Evolutionary conservation across 208 protist species (phyloP).

Genomic region (Leishmania mexicana): DNA sequence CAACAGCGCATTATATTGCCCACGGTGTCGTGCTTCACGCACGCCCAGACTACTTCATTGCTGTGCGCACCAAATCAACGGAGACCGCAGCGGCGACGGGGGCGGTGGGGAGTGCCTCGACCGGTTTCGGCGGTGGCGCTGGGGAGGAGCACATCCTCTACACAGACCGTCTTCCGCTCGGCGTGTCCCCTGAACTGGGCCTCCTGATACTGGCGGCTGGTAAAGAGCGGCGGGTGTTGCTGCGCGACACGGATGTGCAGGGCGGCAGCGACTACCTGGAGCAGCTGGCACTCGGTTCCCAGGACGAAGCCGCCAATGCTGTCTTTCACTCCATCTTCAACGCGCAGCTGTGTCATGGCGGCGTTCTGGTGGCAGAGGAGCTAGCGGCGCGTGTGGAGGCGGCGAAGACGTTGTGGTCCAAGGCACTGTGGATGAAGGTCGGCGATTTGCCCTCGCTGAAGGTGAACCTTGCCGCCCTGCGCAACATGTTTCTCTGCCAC

Average conservation of each 20-base stretch:
- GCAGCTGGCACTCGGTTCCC: conserved; percentile 68
- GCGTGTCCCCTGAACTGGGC: conserved; percentile 64
- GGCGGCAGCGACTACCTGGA: conserved; percentile 65
- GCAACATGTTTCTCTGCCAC: conserved; percentile 78
- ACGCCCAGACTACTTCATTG: conserved; percentile 75
- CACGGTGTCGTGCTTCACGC: conserved; percentile 88
- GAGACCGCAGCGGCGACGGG: background rate
- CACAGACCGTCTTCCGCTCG: conserved; percentile 61
- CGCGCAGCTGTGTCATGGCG: conserved; percentile 58
- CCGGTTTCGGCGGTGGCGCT: conserved; percentile 1
- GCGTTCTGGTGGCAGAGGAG: conserved; percentile 63
- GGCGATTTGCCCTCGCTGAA: conserved; percentile 34
- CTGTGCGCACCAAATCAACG: conserved; percentile 22
- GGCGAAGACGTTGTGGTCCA: conserved; percentile 70
- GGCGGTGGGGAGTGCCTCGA: background rate
- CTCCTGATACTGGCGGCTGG: conserved; percentile 69
- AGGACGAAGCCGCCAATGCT: conserved; percentile 76
- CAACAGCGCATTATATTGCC: conserved; percentile 83
- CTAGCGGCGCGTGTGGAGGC: conserved; percentile 73
- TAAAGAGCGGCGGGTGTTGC: conserved; percentile 67
- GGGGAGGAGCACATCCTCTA: conserved; percentile 63
- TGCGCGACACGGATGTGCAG: conserved; percentile 37
- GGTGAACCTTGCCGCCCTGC: conserved; percentile 53
- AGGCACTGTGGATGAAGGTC: conserved; percentile 77
- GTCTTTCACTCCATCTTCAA: conserved; percentile 82